phyloP scores from a whole-genome alignment of 1,139 yeast species.

The Candida glucosophila region DNA sequence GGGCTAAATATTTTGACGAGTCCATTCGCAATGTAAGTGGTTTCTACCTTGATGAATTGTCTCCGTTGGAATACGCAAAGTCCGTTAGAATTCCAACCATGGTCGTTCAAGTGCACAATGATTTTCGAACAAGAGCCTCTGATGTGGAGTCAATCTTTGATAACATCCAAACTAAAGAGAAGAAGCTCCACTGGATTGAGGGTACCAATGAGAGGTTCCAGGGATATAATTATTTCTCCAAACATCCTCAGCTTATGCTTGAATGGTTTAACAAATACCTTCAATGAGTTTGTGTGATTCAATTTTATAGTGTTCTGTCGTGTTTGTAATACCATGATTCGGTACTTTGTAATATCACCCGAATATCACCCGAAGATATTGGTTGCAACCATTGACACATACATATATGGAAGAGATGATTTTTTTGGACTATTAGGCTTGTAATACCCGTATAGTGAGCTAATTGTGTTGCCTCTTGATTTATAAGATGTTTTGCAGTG shows the following conservation, averaged over 20 bases:
- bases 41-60: slow-evolving; percentile 2
- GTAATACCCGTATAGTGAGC: no score
- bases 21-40: slow-evolving; percentile 1
- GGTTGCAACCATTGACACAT: no score
- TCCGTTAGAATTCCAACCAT: slow-evolving; percentile 3
- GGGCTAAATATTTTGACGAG: slow-evolving; percentile 1
- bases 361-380: no score
- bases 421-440: no score
- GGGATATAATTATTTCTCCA: slow-evolving; percentile 4
- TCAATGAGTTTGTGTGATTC: no score
- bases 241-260: slow-evolving; percentile 3
- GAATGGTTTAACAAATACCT: slow-evolving; percentile 3
- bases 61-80: slow-evolving; percentile 3
- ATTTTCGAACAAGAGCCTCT: slow-evolving; percentile 2
- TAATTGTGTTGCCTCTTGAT: no score
- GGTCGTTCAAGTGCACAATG: slow-evolving; percentile 3
- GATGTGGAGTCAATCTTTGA: slow-evolving; percentile 5
- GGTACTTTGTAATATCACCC: no score
- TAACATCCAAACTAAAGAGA: slow-evolving; percentile 2
- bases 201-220: slow-evolving; percentile 3
- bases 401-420: no score
- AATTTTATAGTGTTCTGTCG: no score
- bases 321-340: no score
- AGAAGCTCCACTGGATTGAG: slow-evolving; percentile 5
- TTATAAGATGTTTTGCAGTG: no score